Percentiles rank a stretch among this genome's conserved stretches.
These are phyloP conservation scores for Epichloe hybrida DNA, from an alignment of 2,329 filamentous ascomycete species.

Conservation along the genomic window DNA sequence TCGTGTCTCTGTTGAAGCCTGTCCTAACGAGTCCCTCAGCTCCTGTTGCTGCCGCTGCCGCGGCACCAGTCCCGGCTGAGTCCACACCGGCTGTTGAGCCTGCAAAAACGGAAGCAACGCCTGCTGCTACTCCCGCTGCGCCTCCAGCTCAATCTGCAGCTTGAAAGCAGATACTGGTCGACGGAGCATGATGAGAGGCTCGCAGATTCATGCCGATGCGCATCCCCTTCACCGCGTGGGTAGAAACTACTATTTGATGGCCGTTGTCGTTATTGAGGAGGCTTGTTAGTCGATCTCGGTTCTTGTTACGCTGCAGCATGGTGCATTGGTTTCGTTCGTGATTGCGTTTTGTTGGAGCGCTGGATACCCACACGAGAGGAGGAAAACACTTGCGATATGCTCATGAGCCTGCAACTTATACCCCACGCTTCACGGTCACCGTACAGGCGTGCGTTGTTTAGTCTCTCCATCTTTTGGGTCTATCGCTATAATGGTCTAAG, in stretches of 20 bases:
- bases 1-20: too few relatives aligned
- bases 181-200: not conserved
- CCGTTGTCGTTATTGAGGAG: not conserved
- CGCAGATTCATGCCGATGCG: not conserved
- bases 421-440: slow-evolving; percentile 9
- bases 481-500: slow-evolving; percentile 4
- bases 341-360: slow-evolving; percentile 11
- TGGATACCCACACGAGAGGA: slow-evolving; percentile 20
- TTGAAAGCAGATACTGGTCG: not conserved
- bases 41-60: slow-evolving; percentile 2
- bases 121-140: slow-evolving; percentile 8
- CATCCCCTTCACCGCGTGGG: not conserved
- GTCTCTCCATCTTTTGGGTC: slow-evolving; percentile 6
- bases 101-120: slow-evolving; percentile 15
- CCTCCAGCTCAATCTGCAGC: not conserved
- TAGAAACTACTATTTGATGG: not conserved
- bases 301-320: slow-evolving; percentile 3
- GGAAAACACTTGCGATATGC: slow-evolving; percentile 11
- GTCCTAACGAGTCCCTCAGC: slow-evolving; percentile 1
- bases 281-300: not conserved
- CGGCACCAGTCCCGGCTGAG: not conserved
- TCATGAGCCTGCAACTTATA: slow-evolving; percentile 17
- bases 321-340: slow-evolving; percentile 8
- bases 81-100: slow-evolving; percentile 9
- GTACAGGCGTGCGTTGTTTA: slow-evolving; percentile 5